phyloP scores from a whole-genome alignment of 768 basidiomycete genomes.

The Rhizopogon salebrosus region DNA sequence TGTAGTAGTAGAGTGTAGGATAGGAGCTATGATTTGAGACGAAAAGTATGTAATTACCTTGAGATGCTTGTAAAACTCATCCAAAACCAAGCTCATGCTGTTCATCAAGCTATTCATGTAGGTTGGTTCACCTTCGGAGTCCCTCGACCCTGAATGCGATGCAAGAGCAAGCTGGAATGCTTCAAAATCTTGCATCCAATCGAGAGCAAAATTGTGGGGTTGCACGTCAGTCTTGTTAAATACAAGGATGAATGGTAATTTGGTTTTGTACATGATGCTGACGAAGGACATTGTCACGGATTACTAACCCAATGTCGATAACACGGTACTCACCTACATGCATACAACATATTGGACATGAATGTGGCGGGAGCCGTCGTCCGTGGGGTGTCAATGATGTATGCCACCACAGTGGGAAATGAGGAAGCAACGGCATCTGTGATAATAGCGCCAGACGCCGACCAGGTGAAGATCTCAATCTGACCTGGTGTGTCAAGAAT shows the following conservation, averaged over 20 bases:
- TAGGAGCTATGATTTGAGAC: neutral
- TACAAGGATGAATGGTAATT: conserved; percentile 92
- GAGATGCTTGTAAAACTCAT: conserved; percentile 96
- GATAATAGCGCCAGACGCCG: conserved; percentile 96
- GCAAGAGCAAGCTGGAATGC: conserved; percentile 86
- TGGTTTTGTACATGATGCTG: conserved; percentile 97
- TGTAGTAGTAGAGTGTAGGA: conserved; percentile 23
- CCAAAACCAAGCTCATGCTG: conserved; percentile 95
- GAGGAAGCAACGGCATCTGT: conserved; percentile 94
- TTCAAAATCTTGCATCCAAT: conserved; percentile 99
- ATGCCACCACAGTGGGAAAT: conserved; percentile 91
- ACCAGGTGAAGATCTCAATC: conserved; percentile 99
- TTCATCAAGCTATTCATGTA: conserved; percentile 99
- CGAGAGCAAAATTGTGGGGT: conserved; percentile 84
- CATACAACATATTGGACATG: conserved; percentile 99
- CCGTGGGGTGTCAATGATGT: conserved; percentile 95
- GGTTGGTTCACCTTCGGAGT: conserved; percentile 85
- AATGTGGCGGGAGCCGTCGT: conserved; percentile 95
- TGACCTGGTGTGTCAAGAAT: conserved; percentile 97
- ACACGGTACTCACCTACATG: conserved; percentile 68
- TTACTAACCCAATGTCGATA: conserved; percentile 2
- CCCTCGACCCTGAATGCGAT: conserved; percentile 57
- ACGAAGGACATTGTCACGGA: neutral
- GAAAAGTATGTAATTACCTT: conserved; percentile 47
- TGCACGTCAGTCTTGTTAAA: conserved; percentile 98